Evolutionary conservation across 1,284 basidiomycete species (phyloP), one percentile per base, ranked within the genome.

Genomic region (Schizophyllum amplum): DNA sequence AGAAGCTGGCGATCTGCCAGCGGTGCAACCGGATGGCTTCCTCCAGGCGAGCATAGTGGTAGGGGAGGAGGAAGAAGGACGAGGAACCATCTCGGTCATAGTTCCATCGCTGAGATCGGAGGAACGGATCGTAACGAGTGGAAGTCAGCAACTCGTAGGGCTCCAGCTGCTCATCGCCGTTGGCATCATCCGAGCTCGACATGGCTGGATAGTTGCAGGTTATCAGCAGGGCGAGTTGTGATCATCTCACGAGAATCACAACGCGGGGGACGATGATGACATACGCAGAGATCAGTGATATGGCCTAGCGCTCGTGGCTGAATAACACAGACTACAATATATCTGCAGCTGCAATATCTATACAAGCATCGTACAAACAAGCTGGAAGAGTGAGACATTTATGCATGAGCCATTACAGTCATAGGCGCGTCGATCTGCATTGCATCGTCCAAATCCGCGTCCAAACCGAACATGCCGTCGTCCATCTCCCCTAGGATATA

Each of bases 401-500:
- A 42, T 42, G 33, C 33, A 13, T 9, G 17, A 9, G 33, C 33
- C 33, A 17, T 17, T 2, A 42, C 33, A 13, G 33, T 17, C 33
- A 42, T 42, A 42, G 33, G 33, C 33, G 33, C 11, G 33, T 42
- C 33, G 33, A 42, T 42, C 7, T 9, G 33, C 33, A 42, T 42
- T 17, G 33, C 33, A 42, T 42, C 33, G 17, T 17, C 33, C n/a
- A n/a, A n/a, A 42, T 42, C 33, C 3, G 33, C 33, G 33, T 42
- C 33, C 33, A 42, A 9, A 42, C 33, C 76, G 52, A 86, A 80
- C 70, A 87, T 77, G 25, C 86, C 86, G 60, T 81, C 87, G 67
- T 95, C 93, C 94, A 97, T 98, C 77, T 95, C 92, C 24, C 84
- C 83, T 9, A 98, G 75, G 52, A 97, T 81, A 64, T 92, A 97